phyloP scores from a whole-genome alignment of 768 basidiomycete species.

The Mrakia frigida region DNA sequence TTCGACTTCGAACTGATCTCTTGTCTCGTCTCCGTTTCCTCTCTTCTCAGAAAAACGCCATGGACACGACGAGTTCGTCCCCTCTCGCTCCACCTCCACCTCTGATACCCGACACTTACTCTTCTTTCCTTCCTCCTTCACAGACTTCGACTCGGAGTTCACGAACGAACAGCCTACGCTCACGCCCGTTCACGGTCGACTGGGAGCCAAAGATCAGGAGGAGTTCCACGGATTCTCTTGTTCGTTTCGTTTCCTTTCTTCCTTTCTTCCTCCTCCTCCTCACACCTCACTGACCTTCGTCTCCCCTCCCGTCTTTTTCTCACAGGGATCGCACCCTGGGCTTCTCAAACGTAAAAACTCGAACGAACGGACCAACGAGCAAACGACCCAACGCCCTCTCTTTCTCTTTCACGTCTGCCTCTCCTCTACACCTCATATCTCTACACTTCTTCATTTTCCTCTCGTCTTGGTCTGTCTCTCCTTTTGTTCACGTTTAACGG shows the following conservation, averaged over 20 bases:
- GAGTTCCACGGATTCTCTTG: constrained; percentile 98
- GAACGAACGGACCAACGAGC: too few species aligned
- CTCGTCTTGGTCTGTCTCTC: background rate
- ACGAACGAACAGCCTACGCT: constrained; percentile 93
- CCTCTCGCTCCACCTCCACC: background rate
- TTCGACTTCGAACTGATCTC: background rate
- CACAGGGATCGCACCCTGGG: background rate
- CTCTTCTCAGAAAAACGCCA: constrained; percentile 62
- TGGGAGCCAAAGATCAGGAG: constrained; percentile 81
- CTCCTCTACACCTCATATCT: background rate
- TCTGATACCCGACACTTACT: background rate
- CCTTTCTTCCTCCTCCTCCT: background rate
- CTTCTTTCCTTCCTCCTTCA: background rate
- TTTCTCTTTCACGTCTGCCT: background rate
- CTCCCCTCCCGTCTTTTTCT: background rate
- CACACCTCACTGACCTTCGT: background rate
- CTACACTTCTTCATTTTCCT: background rate
- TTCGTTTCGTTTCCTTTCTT: background rate
- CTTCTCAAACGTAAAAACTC: background rate
- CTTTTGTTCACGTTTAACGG: too few species aligned
- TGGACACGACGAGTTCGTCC: constrained; percentile 54
- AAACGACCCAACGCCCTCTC: too few species aligned
- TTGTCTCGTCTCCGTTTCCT: constrained; percentile 24
- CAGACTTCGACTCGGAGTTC: constrained; percentile 90
- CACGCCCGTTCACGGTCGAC: constrained; percentile 91